Percentiles rank a stretch among this genome's conserved stretches.
phyloP scores from a whole-genome alignment of 176 grass and related monocot species.

The Zea mays region Zm-B73-REFERENCE-NAM-5.0 NC_050103.1:2655001-2655500 shows the following conservation, averaged over 20 bases:
- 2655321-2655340: conserved; percentile 28
- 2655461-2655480: conserved; percentile 40
- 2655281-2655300: background rate
- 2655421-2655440: background rate
- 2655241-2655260: too few relatives aligned
- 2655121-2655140: background rate
- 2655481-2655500: conserved; percentile 56
- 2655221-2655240: too few relatives aligned
- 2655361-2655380: background rate
- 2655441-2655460: background rate
- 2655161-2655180: conserved; percentile 45
- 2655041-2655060: conserved; percentile 75
- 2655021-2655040: conserved; percentile 87
- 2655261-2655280: background rate
- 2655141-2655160: background rate
- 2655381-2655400: conserved; percentile 23
- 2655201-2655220: background rate
- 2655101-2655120: background rate
- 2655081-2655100: background rate
- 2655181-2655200: conserved; percentile 24
- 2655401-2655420: conserved; percentile 21
- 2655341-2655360: background rate
- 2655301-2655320: background rate
- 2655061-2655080: too few relatives aligned
- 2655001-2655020: conserved; percentile 96